Conservation (phyloP, 805 yeast genomes). For the Yarrowia sp. region DNA sequence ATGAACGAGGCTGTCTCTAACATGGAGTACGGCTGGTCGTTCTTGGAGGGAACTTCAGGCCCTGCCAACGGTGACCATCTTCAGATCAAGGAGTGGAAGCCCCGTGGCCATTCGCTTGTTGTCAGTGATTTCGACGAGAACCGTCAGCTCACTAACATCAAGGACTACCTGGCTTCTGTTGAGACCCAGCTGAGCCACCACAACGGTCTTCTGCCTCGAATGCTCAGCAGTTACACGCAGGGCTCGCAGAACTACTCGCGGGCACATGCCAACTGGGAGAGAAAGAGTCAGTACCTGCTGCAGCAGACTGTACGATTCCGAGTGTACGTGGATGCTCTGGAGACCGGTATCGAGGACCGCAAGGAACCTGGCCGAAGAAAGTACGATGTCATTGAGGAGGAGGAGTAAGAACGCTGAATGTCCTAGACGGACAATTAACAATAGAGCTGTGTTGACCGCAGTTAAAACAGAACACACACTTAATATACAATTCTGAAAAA, state of each 20-base stretch:
- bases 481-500: too few relatives aligned
- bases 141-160: conserved; percentile 45
- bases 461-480: not conserved
- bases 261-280: conserved; percentile 40
- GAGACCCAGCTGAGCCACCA: conserved; percentile 46
- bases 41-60: not conserved
- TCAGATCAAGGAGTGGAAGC: conserved; percentile 39
- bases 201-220: conserved; percentile 41
- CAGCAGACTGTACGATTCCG: conserved; percentile 37
- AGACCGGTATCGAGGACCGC: conserved; percentile 30
- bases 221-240: conserved; percentile 41
- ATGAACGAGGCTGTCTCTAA: conserved; percentile 64
- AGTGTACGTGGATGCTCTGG: conserved; percentile 34
- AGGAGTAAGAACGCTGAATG: not conserved
- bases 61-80: conserved; percentile 32
- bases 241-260: conserved; percentile 33
- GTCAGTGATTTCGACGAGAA: conserved; percentile 35
- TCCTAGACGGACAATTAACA: not conserved
- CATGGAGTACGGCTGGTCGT: conserved; percentile 78
- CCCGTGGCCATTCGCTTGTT: conserved; percentile 38
- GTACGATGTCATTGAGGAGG: conserved; percentile 11
- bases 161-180: conserved; percentile 44
- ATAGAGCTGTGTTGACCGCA: not conserved
- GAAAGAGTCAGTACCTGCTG: conserved; percentile 37
- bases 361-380: conserved; percentile 6